Percentiles rank a stretch among this genome's conserved stretches.
Evolutionary conservation across 768 basidiomycete genomes (phyloP).

Genomic region (Boletus pseudopeckii): DNA sequence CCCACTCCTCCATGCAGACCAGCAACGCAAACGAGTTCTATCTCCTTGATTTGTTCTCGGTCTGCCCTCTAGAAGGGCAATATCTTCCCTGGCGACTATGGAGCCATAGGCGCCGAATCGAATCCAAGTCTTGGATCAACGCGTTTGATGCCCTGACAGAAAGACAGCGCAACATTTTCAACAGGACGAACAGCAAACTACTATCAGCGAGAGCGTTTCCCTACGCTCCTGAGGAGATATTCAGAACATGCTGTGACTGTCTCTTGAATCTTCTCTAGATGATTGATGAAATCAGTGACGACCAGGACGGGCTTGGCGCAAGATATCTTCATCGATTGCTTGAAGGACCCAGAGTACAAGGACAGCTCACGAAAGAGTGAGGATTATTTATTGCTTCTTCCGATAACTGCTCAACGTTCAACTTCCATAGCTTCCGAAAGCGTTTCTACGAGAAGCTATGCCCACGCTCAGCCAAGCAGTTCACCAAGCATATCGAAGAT

Average conservation of each 20-base stretch:
- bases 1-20: slow-evolving; percentile 1
- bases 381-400: slow-evolving; percentile 13
- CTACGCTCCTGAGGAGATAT: slow-evolving; percentile 53
- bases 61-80: slow-evolving; percentile 45
- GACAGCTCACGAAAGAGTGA: slow-evolving; percentile 62
- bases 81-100: slow-evolving; percentile 53
- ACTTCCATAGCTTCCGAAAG: slow-evolving; percentile 45
- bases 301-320: slow-evolving; percentile 56
- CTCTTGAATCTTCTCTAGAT: slow-evolving; percentile 61
- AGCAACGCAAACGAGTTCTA: slow-evolving; percentile 34
- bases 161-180: slow-evolving; percentile 53
- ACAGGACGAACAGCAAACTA: slow-evolving; percentile 58
- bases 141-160: slow-evolving; percentile 56
- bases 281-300: slow-evolving; percentile 67
- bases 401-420: background rate
- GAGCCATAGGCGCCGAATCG: slow-evolving; percentile 49
- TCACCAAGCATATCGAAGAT: slow-evolving; percentile 48
- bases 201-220: slow-evolving; percentile 60
- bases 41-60: slow-evolving; percentile 54
- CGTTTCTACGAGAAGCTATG: slow-evolving; percentile 44
- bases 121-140: slow-evolving; percentile 61
- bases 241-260: slow-evolving; percentile 61
- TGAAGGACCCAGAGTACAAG: slow-evolving; percentile 50
- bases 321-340: slow-evolving; percentile 49
- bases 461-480: slow-evolving; percentile 40